Conservation (phyloP, 2,329 filamentous ascomycete genomes). For the Paecilomyces sp. region DNA sequence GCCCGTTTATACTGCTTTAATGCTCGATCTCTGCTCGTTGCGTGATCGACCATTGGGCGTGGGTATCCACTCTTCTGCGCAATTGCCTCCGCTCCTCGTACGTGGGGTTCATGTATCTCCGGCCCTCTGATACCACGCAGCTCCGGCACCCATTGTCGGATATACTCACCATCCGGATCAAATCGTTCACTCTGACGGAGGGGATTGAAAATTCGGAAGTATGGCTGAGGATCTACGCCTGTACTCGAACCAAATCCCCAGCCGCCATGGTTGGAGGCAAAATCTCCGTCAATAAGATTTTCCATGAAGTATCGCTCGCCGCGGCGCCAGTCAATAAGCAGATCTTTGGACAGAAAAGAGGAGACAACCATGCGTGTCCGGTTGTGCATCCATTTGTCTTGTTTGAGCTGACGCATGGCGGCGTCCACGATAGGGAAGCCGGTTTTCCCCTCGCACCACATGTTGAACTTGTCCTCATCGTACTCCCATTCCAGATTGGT, state of each 20-base stretch:
- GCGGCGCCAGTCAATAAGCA: constrained; percentile 75
- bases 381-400: constrained; percentile 75
- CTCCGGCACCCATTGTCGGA: constrained; percentile 76
- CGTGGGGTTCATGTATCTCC: constrained; percentile 76
- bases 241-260: constrained; percentile 62
- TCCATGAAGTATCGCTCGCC: constrained; percentile 82
- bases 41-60: constrained; percentile 67
- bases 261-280: constrained; percentile 68
- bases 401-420: constrained; percentile 69
- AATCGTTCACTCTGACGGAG: constrained; percentile 80
- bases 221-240: constrained; percentile 79
- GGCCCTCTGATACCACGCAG: constrained; percentile 56
- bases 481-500: constrained; percentile 79
- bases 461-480: constrained; percentile 57
- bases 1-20: constrained; percentile 59
- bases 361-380: constrained; percentile 77
- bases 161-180: constrained; percentile 70
- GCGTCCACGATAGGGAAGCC: constrained; percentile 82
- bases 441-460: constrained; percentile 68
- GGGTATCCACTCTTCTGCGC: constrained; percentile 68
- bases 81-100: constrained; percentile 50
- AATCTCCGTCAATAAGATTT: constrained; percentile 69
- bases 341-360: constrained; percentile 72
- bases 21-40: constrained; percentile 58
- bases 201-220: constrained; percentile 87